phyloP scores from a whole-genome alignment of 2,329 filamentous ascomycete species.

The Botrytis hyacinthi region DNA sequence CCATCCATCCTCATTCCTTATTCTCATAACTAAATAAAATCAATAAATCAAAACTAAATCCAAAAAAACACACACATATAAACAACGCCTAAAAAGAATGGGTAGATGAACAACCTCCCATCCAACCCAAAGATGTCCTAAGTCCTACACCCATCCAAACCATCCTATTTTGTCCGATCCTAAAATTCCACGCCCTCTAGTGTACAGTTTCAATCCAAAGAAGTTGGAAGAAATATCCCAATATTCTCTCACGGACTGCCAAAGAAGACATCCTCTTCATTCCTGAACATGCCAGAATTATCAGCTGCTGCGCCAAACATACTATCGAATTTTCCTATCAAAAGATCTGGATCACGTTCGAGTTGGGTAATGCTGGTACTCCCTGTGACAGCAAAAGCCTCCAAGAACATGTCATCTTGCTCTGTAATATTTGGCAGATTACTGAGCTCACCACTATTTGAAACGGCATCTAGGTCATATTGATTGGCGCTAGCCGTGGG shows the following conservation, averaged over 20 bases:
- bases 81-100: slow-evolving; percentile 22
- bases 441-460: slow-evolving; percentile 30
- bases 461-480: slow-evolving; percentile 34
- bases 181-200: slow-evolving; percentile 13
- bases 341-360: slow-evolving; percentile 35
- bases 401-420: slow-evolving; percentile 40
- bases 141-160: slow-evolving; percentile 8
- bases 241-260: slow-evolving; percentile 33
- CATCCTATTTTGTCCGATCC: slow-evolving; percentile 16
- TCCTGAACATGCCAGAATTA: slow-evolving; percentile 32
- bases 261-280: slow-evolving; percentile 38
- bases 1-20: not conserved
- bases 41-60: slow-evolving; percentile 11
- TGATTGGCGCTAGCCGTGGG: slow-evolving; percentile 41
- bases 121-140: not conserved
- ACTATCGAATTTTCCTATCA: slow-evolving; percentile 38
- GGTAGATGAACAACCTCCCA: slow-evolving; percentile 2
- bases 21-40: slow-evolving; percentile 12
- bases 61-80: slow-evolving; percentile 2
- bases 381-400: slow-evolving; percentile 34
- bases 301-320: slow-evolving; percentile 26
- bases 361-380: slow-evolving; percentile 32
- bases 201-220: slow-evolving; percentile 18
- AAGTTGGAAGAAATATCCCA: not conserved
- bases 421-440: slow-evolving; percentile 33